phyloP scores from a whole-genome alignment of 768 basidiomycete genomes.

The Suillus weaverae region DNA sequence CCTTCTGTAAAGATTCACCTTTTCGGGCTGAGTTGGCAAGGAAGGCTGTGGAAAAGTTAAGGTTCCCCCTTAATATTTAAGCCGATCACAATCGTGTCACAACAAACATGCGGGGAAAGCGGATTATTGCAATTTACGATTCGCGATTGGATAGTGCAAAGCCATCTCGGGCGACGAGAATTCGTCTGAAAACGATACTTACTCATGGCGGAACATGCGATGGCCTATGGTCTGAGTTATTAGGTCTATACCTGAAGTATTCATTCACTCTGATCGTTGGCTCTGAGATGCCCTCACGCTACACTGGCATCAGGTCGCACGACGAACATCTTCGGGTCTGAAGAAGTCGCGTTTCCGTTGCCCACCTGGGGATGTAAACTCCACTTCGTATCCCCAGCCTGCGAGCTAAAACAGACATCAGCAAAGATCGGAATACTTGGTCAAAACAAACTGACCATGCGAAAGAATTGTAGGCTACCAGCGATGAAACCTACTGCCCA shows the following conservation, averaged over 20 bases:
- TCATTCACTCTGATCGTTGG: not conserved
- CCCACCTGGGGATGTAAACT: not conserved
- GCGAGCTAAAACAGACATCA: not conserved
- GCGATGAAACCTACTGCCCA: slow-evolving; percentile 37
- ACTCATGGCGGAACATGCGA: not conserved
- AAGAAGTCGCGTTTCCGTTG: not conserved
- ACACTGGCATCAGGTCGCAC: not conserved
- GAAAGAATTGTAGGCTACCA: not conserved
- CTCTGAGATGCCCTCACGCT: not conserved
- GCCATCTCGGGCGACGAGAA: not conserved
- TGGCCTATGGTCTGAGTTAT: not conserved
- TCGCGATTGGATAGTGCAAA: not conserved
- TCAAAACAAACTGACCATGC: too few relatives aligned
- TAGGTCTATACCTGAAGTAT: not conserved
- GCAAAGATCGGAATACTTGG: not conserved
- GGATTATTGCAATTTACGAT: not conserved
- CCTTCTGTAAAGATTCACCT: not conserved
- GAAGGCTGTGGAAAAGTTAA: not conserved
- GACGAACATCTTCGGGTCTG: not conserved
- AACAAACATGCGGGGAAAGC: not conserved
- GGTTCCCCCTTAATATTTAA: not conserved
- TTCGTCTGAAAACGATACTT: not conserved
- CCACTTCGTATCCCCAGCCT: not conserved
- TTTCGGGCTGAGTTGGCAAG: not conserved
- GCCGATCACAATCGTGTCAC: too few relatives aligned